Evolutionary conservation across 352 stramenopile species (phyloP).

Genomic region (Phytophthora pistaciae): DNA sequence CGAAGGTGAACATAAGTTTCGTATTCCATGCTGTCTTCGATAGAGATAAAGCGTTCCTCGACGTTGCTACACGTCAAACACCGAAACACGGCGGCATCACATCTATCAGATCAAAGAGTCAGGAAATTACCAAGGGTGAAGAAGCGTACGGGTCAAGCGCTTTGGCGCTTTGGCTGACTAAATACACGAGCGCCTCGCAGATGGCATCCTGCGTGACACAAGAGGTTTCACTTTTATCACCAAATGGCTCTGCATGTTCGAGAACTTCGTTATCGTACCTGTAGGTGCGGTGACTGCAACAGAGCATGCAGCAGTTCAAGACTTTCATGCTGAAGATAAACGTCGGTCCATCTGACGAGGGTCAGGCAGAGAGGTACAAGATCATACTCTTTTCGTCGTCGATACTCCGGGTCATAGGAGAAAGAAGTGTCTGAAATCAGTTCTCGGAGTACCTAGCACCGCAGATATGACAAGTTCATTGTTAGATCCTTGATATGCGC

Average conservation of each 20-base stretch:
- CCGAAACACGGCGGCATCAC: background rate
- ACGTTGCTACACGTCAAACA: conserved; percentile 30
- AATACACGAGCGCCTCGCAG: conserved; percentile 44
- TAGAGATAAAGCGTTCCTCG: conserved; percentile 40
- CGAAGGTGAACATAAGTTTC: conserved; percentile 66
- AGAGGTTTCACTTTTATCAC: background rate
- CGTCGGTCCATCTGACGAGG: conserved; percentile 44
- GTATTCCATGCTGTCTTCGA: conserved; percentile 56
- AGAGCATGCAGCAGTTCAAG: conserved; percentile 67
- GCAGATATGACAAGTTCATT: background rate
- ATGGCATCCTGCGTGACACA: conserved; percentile 38
- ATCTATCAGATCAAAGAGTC: background rate
- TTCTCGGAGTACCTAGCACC: conserved; percentile 60
- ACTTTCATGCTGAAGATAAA: conserved; percentile 66
- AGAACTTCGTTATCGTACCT: conserved; percentile 30
- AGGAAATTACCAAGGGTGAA: background rate
- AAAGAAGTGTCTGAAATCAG: conserved; percentile 64
- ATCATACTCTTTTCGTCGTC: conserved; percentile 37
- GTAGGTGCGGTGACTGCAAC: conserved; percentile 41
- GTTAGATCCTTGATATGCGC: background rate
- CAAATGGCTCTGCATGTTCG: background rate
- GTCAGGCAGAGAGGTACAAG: conserved; percentile 47
- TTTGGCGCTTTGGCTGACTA: conserved; percentile 51
- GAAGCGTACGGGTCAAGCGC: conserved; percentile 44
- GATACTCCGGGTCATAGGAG: conserved; percentile 53